Base-by-base conservation (phyloP, 805 yeast species). In the Yarrowia divulgata region DNA sequence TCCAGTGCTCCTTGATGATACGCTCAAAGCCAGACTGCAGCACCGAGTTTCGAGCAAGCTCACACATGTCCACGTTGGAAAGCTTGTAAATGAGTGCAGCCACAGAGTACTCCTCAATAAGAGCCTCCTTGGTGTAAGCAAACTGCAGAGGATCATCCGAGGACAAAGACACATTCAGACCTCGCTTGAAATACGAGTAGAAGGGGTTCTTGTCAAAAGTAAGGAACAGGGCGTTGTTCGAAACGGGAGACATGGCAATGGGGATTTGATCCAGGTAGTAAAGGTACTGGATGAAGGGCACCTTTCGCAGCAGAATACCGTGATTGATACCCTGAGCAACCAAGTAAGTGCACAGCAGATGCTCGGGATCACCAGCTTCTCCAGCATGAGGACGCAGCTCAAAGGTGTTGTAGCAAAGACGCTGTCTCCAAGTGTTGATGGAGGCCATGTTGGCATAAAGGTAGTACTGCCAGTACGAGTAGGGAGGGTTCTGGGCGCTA, bases 301-400 rank as follows among this genome's bases (percentile, higher is more conserved):
- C 85, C 78, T 95, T 95, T 79, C 99, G 87, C 76, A 95, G 82
- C 71, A 94, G 79, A 69, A 95, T 96, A 70, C 99, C 99, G 78
- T 95, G 99, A 13, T 97, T 91, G 71, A 95, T 95, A 66, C 97
- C 91, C 75, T 94, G 96, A 0, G 98, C 88, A 0, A 95, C 87
- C 75, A 95, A 80, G 75, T 90, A 95, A 1, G 99, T 93, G 64
- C 93, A 85, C 55, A 93, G 91, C 76, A 96, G 83, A 81, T 95
- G 99, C 76, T 95, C 98, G 1, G 98, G 98, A 76, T 95, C 99
- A 71, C 99, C 99, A n/a, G 99, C 99, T 79, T 95, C 99, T 72
- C 99, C 99, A 74, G 97, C 91, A 79, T 95, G 99, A 3, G 99
- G 99, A 75, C 99, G 86, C 74, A 95, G 81, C n/a, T 92, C 96